Evolutionary conservation across 2,329 filamentous ascomycete species (phyloP), one percentile per base, ranked within the genome.

Genomic region (Aspergillus sp.): DNA sequence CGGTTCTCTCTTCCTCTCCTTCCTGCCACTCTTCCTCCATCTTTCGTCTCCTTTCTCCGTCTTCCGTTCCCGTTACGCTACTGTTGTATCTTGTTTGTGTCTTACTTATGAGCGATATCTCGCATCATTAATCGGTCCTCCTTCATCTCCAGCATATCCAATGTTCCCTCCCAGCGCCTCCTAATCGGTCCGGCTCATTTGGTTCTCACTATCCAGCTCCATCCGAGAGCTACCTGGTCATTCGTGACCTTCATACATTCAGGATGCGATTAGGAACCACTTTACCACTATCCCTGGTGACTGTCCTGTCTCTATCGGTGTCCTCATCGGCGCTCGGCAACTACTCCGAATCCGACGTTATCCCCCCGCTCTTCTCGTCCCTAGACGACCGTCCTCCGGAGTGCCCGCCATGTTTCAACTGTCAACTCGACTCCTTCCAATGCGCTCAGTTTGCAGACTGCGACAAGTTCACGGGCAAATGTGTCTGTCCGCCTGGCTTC

Each of bases 361-460:
- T 76, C 83, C 68, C 83, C 79, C 83, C 84, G 40, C 84, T 88
- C 68, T 78, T 91, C 67, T 82, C 87, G 34, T 75, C 92, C 44
- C 83, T 89, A 74, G 87, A 84, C 60, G 85, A 88, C 64, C 83
- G 89, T 46, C 88, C 91, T 5, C 64, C 70, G 47, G 64, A 73
- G 29, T 79, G 64, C 53, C 71, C 68, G 9, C 65, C 63, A 59
- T 93, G 94, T 78, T 99, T 99, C 81, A 97, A 99, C 82, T 99
- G 94, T 77, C 88, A 97, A 53, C 83, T 99, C 14, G 92, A 94
- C 23, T 90, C 89, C 57, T 95, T 96, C 71, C 86, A 85, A 57
- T 99, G 94, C 72, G 86, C 89, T 57, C 94, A 99, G 75, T 99
- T 88, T 70, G 88, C 91, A 32, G 81, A 85, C 31, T 99, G 94